Evolutionary conservation across 148 eudicot species (phyloP).

Genomic region (Persicaria tinctoria): DNA sequence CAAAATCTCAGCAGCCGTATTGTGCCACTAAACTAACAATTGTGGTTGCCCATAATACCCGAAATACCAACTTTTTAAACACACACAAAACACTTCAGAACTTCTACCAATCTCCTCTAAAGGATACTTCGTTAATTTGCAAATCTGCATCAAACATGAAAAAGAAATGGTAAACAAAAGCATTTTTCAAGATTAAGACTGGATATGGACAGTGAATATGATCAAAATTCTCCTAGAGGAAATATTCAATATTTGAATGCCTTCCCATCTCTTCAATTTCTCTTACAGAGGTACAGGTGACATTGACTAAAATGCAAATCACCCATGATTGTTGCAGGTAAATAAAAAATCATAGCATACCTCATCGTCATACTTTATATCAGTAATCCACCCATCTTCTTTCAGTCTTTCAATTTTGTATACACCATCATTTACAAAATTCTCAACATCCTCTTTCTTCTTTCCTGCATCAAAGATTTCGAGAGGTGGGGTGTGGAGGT

Average conservation of each 20-base stretch:
- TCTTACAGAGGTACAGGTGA: neutral
- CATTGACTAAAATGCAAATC: neutral
- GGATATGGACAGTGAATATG: neutral
- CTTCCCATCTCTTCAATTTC: neutral
- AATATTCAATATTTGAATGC: neutral
- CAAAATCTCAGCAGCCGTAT: neutral
- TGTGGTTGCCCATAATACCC: neutral
- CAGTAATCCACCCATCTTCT: conserved; percentile 89
- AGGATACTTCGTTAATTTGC: neutral
- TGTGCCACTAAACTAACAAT: neutral
- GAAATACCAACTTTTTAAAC: neutral
- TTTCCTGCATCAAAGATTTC: conserved; percentile 45
- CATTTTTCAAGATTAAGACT: neutral
- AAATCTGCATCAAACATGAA: neutral
- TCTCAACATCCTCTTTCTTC: conserved; percentile 66
- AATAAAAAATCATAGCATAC: conserved; percentile 25
- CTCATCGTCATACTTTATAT: conserved; percentile 91
- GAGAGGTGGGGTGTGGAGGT: neutral
- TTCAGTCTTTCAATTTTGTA: conserved; percentile 68
- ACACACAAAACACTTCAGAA: neutral
- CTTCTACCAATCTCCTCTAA: neutral
- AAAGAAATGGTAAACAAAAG: neutral
- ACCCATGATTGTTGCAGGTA: neutral
- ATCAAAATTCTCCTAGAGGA: neutral
- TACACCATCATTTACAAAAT: conserved; percentile 79